phyloP scores from a whole-genome alignment of 192 early-diverging fungal species.

The Endogone sp. region DNA sequence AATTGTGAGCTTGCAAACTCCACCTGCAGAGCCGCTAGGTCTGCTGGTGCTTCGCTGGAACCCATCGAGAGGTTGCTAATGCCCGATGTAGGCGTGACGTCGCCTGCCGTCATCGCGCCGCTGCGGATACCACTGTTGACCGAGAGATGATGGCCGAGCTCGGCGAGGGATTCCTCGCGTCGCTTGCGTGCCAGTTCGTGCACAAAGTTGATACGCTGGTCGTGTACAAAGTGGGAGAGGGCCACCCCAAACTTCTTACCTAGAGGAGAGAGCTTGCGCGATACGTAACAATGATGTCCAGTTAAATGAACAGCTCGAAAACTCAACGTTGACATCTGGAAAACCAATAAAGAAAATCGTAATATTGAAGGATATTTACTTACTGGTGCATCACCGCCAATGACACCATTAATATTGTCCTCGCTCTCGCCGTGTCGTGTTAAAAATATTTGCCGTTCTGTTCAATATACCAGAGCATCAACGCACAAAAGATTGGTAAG shows the following conservation, averaged over 20 bases:
- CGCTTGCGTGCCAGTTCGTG: constrained; percentile 27
- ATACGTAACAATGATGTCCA: constrained; percentile 46
- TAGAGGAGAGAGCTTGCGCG: constrained; percentile 63
- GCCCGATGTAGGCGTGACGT: not conserved
- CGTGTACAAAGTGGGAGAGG: constrained; percentile 71
- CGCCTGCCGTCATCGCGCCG: constrained; percentile 4
- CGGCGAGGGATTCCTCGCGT: not conserved
- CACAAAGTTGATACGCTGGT: constrained; percentile 46
- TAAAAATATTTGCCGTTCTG: constrained; percentile 80
- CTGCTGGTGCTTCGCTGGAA: no score
- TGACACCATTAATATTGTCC: constrained; percentile 79
- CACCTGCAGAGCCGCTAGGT: no score
- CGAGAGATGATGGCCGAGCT: not conserved
- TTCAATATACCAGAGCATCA: no score
- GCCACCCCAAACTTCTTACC: constrained; percentile 74
- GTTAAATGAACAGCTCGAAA: not conserved
- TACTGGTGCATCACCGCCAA: constrained; percentile 55
- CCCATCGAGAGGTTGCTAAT: no score
- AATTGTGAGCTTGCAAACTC: constrained; percentile 26
- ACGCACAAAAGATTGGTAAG: no score
- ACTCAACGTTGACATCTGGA: not conserved
- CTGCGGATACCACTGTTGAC: constrained; percentile 5
- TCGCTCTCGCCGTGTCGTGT: constrained; percentile 91
- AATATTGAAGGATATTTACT: no score
- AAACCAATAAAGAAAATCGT: no score